phyloP scores from a whole-genome alignment of 306 rosid species.

The Cucurbita moschata region DNA sequence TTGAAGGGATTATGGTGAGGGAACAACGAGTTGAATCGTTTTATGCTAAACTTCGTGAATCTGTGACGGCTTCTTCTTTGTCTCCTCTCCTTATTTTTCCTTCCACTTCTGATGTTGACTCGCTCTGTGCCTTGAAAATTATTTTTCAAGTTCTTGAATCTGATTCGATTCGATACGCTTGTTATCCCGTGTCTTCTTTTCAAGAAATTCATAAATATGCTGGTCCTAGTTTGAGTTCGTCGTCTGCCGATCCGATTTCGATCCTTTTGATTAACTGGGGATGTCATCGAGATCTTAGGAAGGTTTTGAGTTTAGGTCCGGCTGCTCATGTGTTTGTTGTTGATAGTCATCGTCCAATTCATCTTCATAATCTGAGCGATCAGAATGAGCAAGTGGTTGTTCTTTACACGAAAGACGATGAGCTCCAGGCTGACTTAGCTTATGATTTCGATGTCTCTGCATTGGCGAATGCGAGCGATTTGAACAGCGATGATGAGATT shows the following conservation, averaged over 20 bases:
- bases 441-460: conserved; percentile 62
- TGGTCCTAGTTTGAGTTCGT: conserved; percentile 18
- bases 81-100: conserved; percentile 75
- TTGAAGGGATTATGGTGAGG: conserved; percentile 44
- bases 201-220: conserved; percentile 56
- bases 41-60: conserved; percentile 46
- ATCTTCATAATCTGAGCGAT: conserved; percentile 61
- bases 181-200: conserved; percentile 79
- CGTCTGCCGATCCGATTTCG: conserved; percentile 24
- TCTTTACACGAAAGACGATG: conserved; percentile 65
- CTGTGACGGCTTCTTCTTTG: conserved; percentile 30
- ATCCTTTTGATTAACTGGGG: conserved; percentile 86
- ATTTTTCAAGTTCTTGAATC: conserved; percentile 67
- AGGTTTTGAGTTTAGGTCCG: conserved; percentile 29
- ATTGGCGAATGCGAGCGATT: conserved; percentile 49
- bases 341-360: conserved; percentile 85
- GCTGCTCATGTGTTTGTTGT: conserved; percentile 52
- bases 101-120: conserved; percentile 83
- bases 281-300: conserved; percentile 49
- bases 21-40: conserved; percentile 56
- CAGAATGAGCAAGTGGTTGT: conserved; percentile 58
- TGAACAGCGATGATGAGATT: conserved; percentile 35
- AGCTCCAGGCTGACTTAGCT: conserved; percentile 62
- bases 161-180: conserved; percentile 61
- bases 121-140: conserved; percentile 67